Conservation (phyloP, 179 eudicot species). For the Beta lomatogona region DNA sequence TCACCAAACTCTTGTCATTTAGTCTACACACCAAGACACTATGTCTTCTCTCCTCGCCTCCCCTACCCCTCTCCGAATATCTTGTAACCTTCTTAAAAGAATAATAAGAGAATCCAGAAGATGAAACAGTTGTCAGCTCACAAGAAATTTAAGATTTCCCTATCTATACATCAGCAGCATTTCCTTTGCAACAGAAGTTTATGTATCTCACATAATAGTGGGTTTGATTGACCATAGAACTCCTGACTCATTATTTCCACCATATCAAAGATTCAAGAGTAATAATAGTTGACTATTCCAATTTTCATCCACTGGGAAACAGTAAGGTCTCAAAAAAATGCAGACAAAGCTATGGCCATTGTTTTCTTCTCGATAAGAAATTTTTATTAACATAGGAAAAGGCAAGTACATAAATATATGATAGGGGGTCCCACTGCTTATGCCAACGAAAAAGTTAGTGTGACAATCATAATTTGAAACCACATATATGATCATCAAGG, state of each 20-base stretch:
- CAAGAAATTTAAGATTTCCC: not conserved
- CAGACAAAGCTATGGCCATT: not conserved
- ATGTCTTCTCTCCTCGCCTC: not conserved
- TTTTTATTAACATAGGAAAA: not conserved
- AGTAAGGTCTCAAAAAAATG: not conserved
- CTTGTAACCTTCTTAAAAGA: not conserved
- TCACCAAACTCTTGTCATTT: not conserved
- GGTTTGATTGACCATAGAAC: not conserved
- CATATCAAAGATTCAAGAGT: slow-evolving; percentile 1
- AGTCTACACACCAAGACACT: not conserved
- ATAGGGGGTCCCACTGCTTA: not conserved
- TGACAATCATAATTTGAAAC: not conserved
- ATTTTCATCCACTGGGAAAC: not conserved
- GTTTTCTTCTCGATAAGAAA: not conserved
- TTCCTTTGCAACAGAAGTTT: slow-evolving; percentile 3
- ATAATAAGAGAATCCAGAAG: not conserved
- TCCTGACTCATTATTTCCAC: not conserved
- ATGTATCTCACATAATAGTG: not conserved
- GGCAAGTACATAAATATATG: not conserved
- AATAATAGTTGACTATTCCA: not conserved
- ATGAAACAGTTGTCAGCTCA: not conserved
- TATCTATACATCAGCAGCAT: not conserved
- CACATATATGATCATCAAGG: not conserved
- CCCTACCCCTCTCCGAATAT: not conserved
- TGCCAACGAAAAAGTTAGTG: not conserved